Base-by-base conservation (phyloP, 2,329 filamentous ascomycete species). In the Phaeomoniella chlamydospora region DNA sequence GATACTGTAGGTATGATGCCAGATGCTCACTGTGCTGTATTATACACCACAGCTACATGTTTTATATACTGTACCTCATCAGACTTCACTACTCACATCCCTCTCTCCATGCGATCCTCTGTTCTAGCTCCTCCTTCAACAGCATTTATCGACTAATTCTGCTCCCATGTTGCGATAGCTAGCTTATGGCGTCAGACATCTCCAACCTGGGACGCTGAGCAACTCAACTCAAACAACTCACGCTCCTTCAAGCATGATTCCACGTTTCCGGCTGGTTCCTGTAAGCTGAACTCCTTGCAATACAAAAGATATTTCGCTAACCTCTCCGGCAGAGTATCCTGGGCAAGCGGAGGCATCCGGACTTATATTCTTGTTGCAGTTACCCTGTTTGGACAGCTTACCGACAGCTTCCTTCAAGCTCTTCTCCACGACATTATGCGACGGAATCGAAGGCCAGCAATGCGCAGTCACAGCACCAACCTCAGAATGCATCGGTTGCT, bases 311-410 rank as follows among this genome's bases (percentile, higher is more conserved):
- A 4, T 4, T 18, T 6, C 9, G 14, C 17, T 17, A 10, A 17
- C 14, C 16, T 18, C 9, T 10, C 5, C 41, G 41, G 36, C 41
- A 43, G 36, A 48, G 39, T 29, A 36, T 49, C 16, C 38, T 49
- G 39, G 46, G 46, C 32, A 49, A 49, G 37, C 35, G 46, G 34
- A 39, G 39, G 13, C 31, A 45, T 13, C 40, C 37, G 16, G 46
- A 49, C 29, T 30, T 48, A n/a, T 45, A 42, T 39, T 26, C 22
- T n/a, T 26, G 22, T 26, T 26, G 22, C 22, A 32, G 13, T 32
- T 29, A 29, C 29, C 26, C 22, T n/a, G 22, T 26, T 6, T n/a
- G 6, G n/a, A n/a, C n/a, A n/a, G 19, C 36, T 16, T 29, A 34
- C 29, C 36, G 33, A 30, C 34, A 40, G 4, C 35, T 43, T 13